Conservation (phyloP, 176 grass and related monocot genomes). For the Avena sativa region DNA sequence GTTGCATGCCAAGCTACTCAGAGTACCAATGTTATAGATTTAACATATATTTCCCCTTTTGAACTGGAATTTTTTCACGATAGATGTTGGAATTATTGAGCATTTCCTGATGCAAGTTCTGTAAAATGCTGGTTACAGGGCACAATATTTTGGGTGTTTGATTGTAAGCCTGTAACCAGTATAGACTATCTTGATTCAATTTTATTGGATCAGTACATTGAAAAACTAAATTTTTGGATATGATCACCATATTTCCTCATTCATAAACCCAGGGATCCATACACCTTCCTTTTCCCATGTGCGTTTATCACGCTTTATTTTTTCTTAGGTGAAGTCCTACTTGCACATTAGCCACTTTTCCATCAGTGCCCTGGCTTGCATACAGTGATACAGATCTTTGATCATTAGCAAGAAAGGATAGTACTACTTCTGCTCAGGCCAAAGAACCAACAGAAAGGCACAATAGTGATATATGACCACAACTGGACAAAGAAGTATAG, state of each 20-base stretch:
- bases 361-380: background rate
- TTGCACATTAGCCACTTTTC: background rate
- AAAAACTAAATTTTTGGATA: background rate
- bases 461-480: background rate
- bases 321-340: background rate
- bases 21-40: too few species aligned
- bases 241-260: background rate
- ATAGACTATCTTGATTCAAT: too few species aligned
- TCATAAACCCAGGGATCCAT: background rate
- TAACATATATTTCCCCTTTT: too few species aligned
- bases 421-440: background rate
- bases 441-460: background rate
- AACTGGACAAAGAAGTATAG: slow-evolving; percentile 25
- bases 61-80: too few species aligned
- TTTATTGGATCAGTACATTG: background rate
- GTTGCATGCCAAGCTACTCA: too few species aligned
- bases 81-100: too few species aligned
- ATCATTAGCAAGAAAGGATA: slow-evolving; percentile 25
- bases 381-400: background rate
- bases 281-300: background rate
- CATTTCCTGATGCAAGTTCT: too few species aligned
- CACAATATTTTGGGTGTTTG: too few species aligned
- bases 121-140: too few species aligned
- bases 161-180: too few species aligned
- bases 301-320: background rate